These are phyloP conservation scores for Xylariaceae sp. DNA, from an alignment of 2,329 filamentous ascomycete species.

Conservation along the genomic window DNA sequence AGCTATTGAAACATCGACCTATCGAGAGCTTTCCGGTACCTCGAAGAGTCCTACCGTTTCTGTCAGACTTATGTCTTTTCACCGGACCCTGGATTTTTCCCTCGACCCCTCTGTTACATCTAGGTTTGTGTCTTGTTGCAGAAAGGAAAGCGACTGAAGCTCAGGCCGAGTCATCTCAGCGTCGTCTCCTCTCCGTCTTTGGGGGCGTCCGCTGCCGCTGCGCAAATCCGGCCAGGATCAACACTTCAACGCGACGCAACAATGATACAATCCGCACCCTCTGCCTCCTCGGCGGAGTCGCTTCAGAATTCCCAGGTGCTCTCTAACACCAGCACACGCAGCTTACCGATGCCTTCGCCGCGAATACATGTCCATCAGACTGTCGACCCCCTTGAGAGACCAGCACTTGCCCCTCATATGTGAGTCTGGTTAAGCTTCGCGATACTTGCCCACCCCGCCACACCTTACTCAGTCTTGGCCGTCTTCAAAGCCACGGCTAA, in stretches of 20 bases:
- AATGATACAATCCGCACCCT: conserved; percentile 19
- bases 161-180: too few relatives aligned
- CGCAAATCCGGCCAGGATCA: too few relatives aligned
- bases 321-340: conserved; percentile 9
- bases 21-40: not conserved
- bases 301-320: not conserved
- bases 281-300: conserved; percentile 7
- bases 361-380: conserved; percentile 34
- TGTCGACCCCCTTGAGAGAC: conserved; percentile 27
- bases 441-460: conserved; percentile 2
- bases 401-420: conserved; percentile 35
- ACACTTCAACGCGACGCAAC: conserved; percentile 1
- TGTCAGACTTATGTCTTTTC: too few relatives aligned
- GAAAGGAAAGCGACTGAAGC: too few relatives aligned
- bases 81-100: too few relatives aligned
- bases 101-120: too few relatives aligned
- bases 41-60: too few relatives aligned
- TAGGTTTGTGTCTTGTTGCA: too few relatives aligned
- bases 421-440: conserved; percentile 28
- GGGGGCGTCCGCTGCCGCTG: too few relatives aligned
- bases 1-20: not conserved
- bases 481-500: conserved; percentile 7
- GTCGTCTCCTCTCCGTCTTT: too few relatives aligned
- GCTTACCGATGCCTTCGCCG: conserved; percentile 29
- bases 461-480: not conserved